phyloP scores from a whole-genome alignment of 495 filamentous ascomycete species.

The Evernia prunastri region DNA sequence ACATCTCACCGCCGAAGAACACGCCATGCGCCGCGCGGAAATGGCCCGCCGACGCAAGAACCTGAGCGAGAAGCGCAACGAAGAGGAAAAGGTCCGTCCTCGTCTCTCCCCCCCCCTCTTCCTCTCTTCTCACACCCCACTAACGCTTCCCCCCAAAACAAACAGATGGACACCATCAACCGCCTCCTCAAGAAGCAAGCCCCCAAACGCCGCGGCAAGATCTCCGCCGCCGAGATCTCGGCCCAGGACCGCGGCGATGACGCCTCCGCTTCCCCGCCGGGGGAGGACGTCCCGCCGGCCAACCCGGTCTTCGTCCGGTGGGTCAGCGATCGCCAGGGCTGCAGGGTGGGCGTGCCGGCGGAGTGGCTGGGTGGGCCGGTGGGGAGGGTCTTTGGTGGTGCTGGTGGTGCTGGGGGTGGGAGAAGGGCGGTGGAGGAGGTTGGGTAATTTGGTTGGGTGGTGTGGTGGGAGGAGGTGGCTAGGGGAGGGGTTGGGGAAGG shows the following conservation, averaged over 20 bases:
- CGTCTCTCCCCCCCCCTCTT: neutral
- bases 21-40: constrained; percentile 88
- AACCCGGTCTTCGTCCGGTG: constrained; percentile 71
- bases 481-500: neutral
- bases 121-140: neutral
- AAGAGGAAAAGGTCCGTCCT: constrained; percentile 84
- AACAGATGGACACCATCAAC: constrained; percentile 96
- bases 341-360: constrained; percentile 64
- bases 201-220: constrained; percentile 65
- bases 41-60: constrained; percentile 95
- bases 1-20: constrained; percentile 84
- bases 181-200: constrained; percentile 92
- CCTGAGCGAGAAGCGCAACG: constrained; percentile 94
- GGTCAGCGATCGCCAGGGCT: constrained; percentile 66
- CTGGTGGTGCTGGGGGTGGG: too few relatives aligned
- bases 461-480: constrained; percentile 16
- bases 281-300: constrained; percentile 46
- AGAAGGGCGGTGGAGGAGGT: constrained; percentile 46
- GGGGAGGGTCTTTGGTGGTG: constrained; percentile 51
- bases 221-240: constrained; percentile 39
- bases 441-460: constrained; percentile 1
- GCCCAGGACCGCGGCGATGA: constrained; percentile 46
- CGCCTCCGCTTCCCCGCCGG: constrained; percentile 45
- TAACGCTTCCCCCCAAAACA: constrained; percentile 21
- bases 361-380: constrained; percentile 70